Evolutionary conservation across 805 yeast species (phyloP).

Genomic region (Jamesozyma hellenica): DNA sequence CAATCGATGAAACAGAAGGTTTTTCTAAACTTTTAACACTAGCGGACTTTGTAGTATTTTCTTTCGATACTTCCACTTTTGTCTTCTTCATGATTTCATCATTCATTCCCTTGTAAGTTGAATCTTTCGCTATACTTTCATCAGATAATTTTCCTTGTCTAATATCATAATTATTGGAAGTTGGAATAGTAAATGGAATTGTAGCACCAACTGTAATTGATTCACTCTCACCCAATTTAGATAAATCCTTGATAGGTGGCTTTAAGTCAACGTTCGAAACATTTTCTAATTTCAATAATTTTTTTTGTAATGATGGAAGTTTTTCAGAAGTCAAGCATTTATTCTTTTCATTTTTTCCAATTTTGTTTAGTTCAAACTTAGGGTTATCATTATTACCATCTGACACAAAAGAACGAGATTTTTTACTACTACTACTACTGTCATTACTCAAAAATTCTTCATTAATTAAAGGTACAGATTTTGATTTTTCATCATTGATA

Average conservation of each 20-base stretch:
- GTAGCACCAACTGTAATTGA: conserved; percentile 27
- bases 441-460: too few species aligned
- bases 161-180: conserved; percentile 22
- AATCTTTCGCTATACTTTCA: too few species aligned
- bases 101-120: too few species aligned
- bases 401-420: too few species aligned
- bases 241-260: conserved; percentile 1
- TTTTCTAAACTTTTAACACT: neutral
- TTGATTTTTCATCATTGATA: too few species aligned
- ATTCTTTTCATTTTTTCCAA: too few species aligned
- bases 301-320: neutral
- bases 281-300: conserved; percentile 1
- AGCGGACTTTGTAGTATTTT: neutral
- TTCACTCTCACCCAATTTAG: conserved; percentile 4
- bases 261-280: conserved; percentile 2
- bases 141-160: conserved; percentile 13
- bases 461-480: too few species aligned
- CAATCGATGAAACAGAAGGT: neutral
- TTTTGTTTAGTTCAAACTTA: too few species aligned
- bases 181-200: conserved; percentile 26
- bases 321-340: too few species aligned
- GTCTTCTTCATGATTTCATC: conserved; percentile 1
- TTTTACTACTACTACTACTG: too few species aligned
- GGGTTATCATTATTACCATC: too few species aligned
- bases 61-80: too few species aligned